phyloP scores from a whole-genome alignment of 345 rosid genomes.

The Salix arbutifolia region DNA sequence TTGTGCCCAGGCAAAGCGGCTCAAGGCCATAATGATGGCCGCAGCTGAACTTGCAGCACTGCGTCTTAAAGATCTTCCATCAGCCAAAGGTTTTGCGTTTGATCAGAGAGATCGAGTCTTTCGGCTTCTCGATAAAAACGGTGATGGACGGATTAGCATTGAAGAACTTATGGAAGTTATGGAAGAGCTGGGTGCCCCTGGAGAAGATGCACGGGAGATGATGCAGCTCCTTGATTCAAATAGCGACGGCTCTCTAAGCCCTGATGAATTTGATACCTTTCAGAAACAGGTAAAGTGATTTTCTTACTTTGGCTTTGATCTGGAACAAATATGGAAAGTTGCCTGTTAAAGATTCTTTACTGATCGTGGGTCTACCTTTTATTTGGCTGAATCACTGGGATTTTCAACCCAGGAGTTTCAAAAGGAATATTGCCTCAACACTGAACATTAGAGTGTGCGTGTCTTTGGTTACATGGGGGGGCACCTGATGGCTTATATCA shows the following conservation, averaged over 20 bases:
- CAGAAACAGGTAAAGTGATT: constrained; percentile 63
- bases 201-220: constrained; percentile 88
- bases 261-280: constrained; percentile 75
- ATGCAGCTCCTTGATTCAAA: constrained; percentile 90
- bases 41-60: constrained; percentile 92
- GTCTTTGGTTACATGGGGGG: not conserved
- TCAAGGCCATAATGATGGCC: constrained; percentile 92
- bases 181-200: constrained; percentile 97
- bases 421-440: too few species aligned
- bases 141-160: constrained; percentile 91
- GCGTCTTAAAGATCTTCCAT: constrained; percentile 76
- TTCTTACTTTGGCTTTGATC: not conserved
- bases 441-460: not conserved
- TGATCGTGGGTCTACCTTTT: too few species aligned
- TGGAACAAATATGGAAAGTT: too few species aligned
- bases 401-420: too few species aligned
- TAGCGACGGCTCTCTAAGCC: constrained; percentile 90
- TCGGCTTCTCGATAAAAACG: constrained; percentile 76
- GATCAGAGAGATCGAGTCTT: constrained; percentile 66
- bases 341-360: too few species aligned
- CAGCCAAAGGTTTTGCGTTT: constrained; percentile 40
- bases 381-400: too few species aligned
- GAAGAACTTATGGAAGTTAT: constrained; percentile 92
- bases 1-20: constrained; percentile 61
- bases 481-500: not conserved